Evolutionary conservation across 1,284 basidiomycete species (phyloP).

Genomic region (Takashimella koratensis): DNA sequence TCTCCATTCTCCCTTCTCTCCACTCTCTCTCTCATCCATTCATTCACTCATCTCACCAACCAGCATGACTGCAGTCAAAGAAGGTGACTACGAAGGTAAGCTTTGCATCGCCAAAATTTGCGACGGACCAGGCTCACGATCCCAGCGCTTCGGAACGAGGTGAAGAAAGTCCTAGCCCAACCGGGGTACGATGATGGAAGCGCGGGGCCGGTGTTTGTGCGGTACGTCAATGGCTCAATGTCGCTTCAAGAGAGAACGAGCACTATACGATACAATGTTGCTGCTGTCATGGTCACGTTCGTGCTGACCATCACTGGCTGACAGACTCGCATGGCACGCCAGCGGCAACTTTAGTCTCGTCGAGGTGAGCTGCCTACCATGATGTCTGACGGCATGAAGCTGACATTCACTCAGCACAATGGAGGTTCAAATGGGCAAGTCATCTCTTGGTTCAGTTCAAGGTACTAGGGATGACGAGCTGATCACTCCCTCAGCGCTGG

Average conservation of each 20-base stretch:
- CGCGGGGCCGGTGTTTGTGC: slow-evolving; percentile 45
- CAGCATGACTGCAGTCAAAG: slow-evolving; percentile 31
- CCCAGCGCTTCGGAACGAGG: slow-evolving; percentile 41
- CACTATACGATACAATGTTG: too few species aligned
- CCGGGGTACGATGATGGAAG: slow-evolving; percentile 50
- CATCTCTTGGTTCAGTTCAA: background rate
- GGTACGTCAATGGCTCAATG: slow-evolving; percentile 27
- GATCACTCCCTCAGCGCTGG: slow-evolving; percentile 11
- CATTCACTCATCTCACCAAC: background rate
- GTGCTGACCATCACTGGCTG: too few species aligned
- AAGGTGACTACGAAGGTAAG: slow-evolving; percentile 41
- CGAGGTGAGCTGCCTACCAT: slow-evolving; percentile 22
- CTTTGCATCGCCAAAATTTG: too few species aligned
- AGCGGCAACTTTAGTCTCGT: slow-evolving; percentile 50
- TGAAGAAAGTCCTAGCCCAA: slow-evolving; percentile 45
- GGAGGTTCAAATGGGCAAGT: slow-evolving; percentile 54
- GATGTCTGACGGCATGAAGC: too few species aligned
- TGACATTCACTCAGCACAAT: slow-evolving; percentile 45
- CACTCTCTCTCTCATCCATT: too few species aligned
- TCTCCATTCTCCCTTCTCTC: too few species aligned
- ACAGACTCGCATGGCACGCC: slow-evolving; percentile 57
- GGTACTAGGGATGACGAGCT: slow-evolving; percentile 2
- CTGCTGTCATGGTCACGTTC: too few species aligned
- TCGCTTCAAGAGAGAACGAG: too few species aligned
- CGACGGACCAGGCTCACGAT: background rate